Conservation (phyloP, 345 rosid genomes). For the Aquilaria sinensis region DNA sequence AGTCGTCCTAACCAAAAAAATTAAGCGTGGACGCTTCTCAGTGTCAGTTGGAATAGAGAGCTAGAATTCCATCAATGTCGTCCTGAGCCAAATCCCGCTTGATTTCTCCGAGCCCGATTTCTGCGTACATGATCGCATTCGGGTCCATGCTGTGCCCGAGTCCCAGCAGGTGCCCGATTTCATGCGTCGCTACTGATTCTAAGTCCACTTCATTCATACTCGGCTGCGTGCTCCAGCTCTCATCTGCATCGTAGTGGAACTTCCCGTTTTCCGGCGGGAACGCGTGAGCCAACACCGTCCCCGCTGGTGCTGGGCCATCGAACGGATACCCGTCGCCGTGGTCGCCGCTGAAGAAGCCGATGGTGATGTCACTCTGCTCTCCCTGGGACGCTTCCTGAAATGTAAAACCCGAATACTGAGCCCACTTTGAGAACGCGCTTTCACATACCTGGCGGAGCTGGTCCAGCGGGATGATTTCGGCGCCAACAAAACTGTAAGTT, state of each 20-base stretch:
- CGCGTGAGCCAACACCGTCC: constrained; percentile 18
- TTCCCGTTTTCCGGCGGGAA: neutral
- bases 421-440: constrained; percentile 27
- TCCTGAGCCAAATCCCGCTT: constrained; percentile 21
- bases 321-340: constrained; percentile 16
- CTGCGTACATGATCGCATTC: constrained; percentile 21
- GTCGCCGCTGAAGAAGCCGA: constrained; percentile 11
- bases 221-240: constrained; percentile 8
- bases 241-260: constrained; percentile 26
- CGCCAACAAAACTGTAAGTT: constrained; percentile 17
- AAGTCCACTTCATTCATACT: constrained; percentile 1
- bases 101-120: neutral
- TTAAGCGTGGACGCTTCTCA: too few species aligned
- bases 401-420: constrained; percentile 15
- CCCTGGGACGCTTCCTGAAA: neutral
- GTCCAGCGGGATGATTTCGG: constrained; percentile 8
- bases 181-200: constrained; percentile 24
- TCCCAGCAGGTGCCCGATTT: constrained; percentile 24
- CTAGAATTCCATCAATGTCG: constrained; percentile 22
- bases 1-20: too few species aligned
- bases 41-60: constrained; percentile 7
- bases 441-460: neutral
- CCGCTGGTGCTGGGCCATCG: constrained; percentile 9
- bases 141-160: constrained; percentile 15
- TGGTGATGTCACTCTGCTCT: constrained; percentile 1